These are phyloP conservation scores for Talaromyces verruculosus DNA, from an alignment of 2,329 filamentous ascomycete species.

Conservation along the genomic window DNA sequence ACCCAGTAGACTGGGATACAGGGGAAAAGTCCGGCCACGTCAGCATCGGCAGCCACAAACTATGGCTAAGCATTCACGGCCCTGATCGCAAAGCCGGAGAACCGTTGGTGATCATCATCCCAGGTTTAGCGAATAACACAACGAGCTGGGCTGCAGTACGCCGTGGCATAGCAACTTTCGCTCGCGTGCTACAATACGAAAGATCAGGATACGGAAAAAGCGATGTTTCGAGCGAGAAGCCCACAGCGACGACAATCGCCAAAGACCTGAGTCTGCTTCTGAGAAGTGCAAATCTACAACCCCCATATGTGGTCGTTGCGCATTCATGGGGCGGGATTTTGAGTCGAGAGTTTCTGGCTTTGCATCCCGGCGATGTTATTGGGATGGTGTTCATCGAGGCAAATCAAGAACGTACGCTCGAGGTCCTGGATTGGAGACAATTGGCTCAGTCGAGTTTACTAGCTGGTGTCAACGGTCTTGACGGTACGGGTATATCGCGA, in stretches of 20 bases:
- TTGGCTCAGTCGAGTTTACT: not conserved
- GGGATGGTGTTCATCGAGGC: conserved; percentile 7
- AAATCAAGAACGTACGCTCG: not conserved
- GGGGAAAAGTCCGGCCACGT: not conserved
- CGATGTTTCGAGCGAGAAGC: not conserved
- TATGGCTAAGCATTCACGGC: not conserved
- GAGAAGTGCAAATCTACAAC: not conserved
- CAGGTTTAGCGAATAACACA: conserved; percentile 2
- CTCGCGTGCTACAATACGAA: conserved; percentile 6
- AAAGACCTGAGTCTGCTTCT: conserved; percentile 1
- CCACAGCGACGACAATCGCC: conserved; percentile 2
- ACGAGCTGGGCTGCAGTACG: not conserved
- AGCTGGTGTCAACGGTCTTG: not conserved
- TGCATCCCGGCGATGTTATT: not conserved
- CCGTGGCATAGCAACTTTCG: not conserved
- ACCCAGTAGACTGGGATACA: not conserved
- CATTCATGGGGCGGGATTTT: conserved; percentile 14
- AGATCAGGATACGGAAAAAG: not conserved
- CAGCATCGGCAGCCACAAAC: not conserved
- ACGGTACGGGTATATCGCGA: not conserved
- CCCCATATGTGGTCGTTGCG: conserved; percentile 5
- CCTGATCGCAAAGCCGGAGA: not conserved
- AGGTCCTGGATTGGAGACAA: not conserved
- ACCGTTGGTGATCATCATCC: not conserved
- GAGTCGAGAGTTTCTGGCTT: conserved; percentile 2